Conservation (phyloP, 495 filamentous ascomycete genomes). For the Pseudomonodictys pantanalensis region DNA sequence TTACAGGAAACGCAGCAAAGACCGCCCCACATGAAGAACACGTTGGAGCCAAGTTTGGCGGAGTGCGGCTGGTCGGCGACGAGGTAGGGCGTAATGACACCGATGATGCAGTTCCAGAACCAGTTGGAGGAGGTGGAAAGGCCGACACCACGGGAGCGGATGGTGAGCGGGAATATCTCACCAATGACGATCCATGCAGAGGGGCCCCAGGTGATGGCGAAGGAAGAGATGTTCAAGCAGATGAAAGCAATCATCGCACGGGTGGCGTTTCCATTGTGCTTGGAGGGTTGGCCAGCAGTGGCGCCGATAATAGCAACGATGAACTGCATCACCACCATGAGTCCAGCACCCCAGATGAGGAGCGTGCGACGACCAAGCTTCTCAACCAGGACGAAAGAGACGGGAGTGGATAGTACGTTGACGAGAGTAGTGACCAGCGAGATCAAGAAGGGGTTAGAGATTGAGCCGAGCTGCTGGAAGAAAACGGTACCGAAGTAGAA, state of each 20-base stretch:
- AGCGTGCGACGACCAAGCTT: slow-evolving; percentile 77
- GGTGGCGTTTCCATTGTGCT: slow-evolving; percentile 25
- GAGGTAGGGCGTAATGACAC: slow-evolving; percentile 79
- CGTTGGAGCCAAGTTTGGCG: slow-evolving; percentile 66
- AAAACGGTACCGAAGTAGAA: slow-evolving; percentile 87
- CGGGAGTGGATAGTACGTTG: slow-evolving; percentile 77
- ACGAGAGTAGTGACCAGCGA: slow-evolving; percentile 77
- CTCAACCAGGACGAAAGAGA: slow-evolving; percentile 83
- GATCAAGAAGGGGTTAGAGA: slow-evolving; percentile 74
- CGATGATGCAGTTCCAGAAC: slow-evolving; percentile 75
- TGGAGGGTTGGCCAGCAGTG: slow-evolving; percentile 11
- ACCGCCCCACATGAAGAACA: slow-evolving; percentile 77
- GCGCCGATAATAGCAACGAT: slow-evolving; percentile 68
- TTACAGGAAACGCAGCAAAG: slow-evolving; percentile 60
- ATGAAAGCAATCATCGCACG: slow-evolving; percentile 42
- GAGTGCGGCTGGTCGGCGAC: slow-evolving; percentile 51
- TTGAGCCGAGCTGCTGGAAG: slow-evolving; percentile 65
- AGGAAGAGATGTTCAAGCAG: slow-evolving; percentile 56
- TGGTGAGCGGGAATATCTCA: slow-evolving; percentile 82
- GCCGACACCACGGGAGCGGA: slow-evolving; percentile 75
- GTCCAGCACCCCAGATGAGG: slow-evolving; percentile 71
- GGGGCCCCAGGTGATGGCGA: slow-evolving; percentile 48
- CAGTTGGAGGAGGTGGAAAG: slow-evolving; percentile 83
- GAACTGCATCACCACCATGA: slow-evolving; percentile 84
- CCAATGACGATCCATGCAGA: slow-evolving; percentile 80